Base-by-base conservation (phyloP, 495 filamentous ascomycete genomes). In the Penicillium psychrofluorescens region DNA sequence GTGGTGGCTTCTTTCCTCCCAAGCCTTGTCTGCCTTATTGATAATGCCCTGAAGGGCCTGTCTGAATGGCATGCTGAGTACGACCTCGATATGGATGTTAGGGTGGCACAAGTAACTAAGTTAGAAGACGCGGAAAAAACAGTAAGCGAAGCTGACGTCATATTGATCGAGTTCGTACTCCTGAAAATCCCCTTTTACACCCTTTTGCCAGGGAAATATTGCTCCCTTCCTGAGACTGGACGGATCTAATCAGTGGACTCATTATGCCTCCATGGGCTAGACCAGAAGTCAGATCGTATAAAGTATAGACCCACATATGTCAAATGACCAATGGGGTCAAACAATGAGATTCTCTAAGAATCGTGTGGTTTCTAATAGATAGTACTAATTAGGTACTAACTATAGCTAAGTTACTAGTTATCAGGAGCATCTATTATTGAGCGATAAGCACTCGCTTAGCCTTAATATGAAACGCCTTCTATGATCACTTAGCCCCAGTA, bases 21-120 rank as follows among this genome's bases (percentile, higher is more conserved):
- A 59, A 12, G 53, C 44, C 44, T 59, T 59, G 40, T 59, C 56
- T 38, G 47, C 56, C 39, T 59, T 59, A 31, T 56, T 38, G 34
- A 59, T 28, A 33, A 59, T 50, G 33, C 49, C 56, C 37, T 59
- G 53, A 42, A 59, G 34, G 0, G 53, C 50, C 36, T 59, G 53
- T 59, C 53, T 53, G 53, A 59, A 56, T 43, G 56, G 49, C 56
- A 59, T 59, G 29, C 53, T 53, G 52, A 48, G 41, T 41, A 46
- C 29, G 32, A 4, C 15, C 15, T 16, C 15, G 15, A 42, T 49
- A 48, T 48, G 36, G 47, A 43, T 42, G 47, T 54, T 41, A 39
- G 11, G 37, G 44, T 37, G 40, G 48, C n/a, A 39, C 33, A 27
- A 37, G 28, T 32, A 16, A 16, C 15, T 16, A 43, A 36, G n/a